A percentile compares a stretch with the other conserved stretches of the same genome.
These are phyloP conservation scores for Diaporthe aspalathi DNA, from an alignment of 2,329 filamentous ascomycete species.

Conservation along the genomic window DNA sequence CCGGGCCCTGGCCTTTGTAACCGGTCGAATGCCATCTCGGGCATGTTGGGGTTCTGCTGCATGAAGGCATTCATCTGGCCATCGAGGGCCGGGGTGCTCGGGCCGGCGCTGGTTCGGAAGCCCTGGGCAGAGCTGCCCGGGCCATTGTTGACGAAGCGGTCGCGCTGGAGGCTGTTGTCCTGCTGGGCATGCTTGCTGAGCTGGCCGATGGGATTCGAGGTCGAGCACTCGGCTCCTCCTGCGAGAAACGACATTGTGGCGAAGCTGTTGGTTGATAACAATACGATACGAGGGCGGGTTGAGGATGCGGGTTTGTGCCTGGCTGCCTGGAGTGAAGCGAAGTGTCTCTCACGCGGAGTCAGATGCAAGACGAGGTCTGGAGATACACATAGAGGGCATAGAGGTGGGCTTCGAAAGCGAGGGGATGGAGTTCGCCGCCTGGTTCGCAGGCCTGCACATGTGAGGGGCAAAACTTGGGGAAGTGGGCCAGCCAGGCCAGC, in stretches of 20 bases:
- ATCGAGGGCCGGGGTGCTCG: slow-evolving; percentile 33
- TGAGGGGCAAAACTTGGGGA: slow-evolving; percentile 29
- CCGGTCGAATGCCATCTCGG: slow-evolving; percentile 65
- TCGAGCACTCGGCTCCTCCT: slow-evolving; percentile 90
- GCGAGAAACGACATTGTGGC: slow-evolving; percentile 94
- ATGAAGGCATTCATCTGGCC: slow-evolving; percentile 89
- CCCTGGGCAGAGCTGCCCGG: slow-evolving; percentile 53
- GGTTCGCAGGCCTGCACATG: neutral
- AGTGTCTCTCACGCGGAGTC: neutral
- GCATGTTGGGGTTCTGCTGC: slow-evolving; percentile 76
- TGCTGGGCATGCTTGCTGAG: slow-evolving; percentile 97
- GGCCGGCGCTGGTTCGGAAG: slow-evolving; percentile 35
- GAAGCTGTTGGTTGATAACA: neutral
- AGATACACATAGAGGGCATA: neutral
- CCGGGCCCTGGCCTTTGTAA: slow-evolving; percentile 43
- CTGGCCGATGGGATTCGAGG: slow-evolving; percentile 95
- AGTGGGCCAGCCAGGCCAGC: slow-evolving; percentile 1
- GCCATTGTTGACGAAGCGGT: slow-evolving; percentile 82
- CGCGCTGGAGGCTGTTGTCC: slow-evolving; percentile 93
- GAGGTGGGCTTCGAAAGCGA: neutral
- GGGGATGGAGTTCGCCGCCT: slow-evolving; percentile 1
- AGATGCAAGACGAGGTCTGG: neutral
- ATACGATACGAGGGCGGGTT: neutral
- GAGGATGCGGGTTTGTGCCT: neutral
- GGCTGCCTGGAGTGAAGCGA: no score